Conservation (phyloP, 2,329 filamentous ascomycete genomes). For the Fusarium mundagurra region DNA sequence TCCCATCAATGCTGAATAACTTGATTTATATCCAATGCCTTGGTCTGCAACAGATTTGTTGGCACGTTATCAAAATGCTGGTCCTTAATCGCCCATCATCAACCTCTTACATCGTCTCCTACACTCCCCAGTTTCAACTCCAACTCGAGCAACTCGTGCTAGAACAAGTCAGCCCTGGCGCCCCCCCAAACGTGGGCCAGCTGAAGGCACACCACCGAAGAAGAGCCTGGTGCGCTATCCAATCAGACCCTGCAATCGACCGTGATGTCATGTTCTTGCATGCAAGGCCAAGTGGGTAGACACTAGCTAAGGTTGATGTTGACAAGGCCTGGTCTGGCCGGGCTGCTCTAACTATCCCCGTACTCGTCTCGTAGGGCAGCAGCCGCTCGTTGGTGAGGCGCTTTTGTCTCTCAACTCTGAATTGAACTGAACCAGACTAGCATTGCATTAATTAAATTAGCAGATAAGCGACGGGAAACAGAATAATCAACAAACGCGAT, state of each 20-base stretch:
- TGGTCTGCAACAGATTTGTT: slow-evolving; percentile 22
- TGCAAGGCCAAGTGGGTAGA: slow-evolving; percentile 15
- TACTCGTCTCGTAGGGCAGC: slow-evolving; percentile 9
- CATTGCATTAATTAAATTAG: slow-evolving; percentile 12
- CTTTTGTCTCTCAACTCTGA: slow-evolving; percentile 9
- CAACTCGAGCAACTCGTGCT: slow-evolving; percentile 11
- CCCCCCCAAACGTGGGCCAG: slow-evolving; percentile 30
- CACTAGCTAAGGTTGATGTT: neutral
- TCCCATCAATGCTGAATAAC: neutral
- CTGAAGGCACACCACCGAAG: slow-evolving; percentile 39
- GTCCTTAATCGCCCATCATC: slow-evolving; percentile 28
- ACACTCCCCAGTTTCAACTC: slow-evolving; percentile 26
- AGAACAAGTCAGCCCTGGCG: slow-evolving; percentile 36
- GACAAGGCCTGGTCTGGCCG: slow-evolving; percentile 7
- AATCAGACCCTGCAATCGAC: slow-evolving; percentile 16
- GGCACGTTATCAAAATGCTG: slow-evolving; percentile 33
- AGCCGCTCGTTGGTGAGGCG: slow-evolving; percentile 23
- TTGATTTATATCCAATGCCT: slow-evolving; percentile 25
- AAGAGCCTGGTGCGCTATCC: slow-evolving; percentile 31
- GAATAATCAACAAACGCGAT: slow-evolving; percentile 10
- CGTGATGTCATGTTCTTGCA: slow-evolving; percentile 37
- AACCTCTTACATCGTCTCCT: slow-evolving; percentile 31
- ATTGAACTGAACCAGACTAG: slow-evolving; percentile 1
- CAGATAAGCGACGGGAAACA: slow-evolving; percentile 31
- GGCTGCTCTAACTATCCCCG: slow-evolving; percentile 4